Evolutionary conservation across 2,329 filamentous ascomycete species (phyloP), one percentile per base, ranked within the genome.

Genomic region (Thermochaetoides dissita): DNA sequence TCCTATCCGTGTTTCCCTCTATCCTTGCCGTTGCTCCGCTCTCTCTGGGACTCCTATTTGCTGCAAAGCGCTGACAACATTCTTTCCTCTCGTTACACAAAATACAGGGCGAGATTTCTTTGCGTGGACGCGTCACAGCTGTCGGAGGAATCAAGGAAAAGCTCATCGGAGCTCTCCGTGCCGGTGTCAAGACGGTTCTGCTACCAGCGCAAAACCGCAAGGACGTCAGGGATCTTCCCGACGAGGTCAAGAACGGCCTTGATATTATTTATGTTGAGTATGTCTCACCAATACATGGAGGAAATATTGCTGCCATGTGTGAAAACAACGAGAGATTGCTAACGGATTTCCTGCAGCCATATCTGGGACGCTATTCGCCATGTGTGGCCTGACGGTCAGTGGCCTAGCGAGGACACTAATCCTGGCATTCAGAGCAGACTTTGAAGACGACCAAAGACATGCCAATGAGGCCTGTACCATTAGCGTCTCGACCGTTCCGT

Each of bases 71-170:
- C 49, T 54, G 43, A 56, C 47, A 47, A 44, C 36, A 43, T 34
- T 39, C 17, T 54, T 34, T 34, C 39, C 17, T 32, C 29, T 34
- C 39, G 49, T 55, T 47, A 54, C 48, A 45, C 43, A 35, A 46
- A 31, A 36, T 43, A 61, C 58, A 76, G 71, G 76, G 76, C 49
- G 77, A 81, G 56, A 77, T 81, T 47, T 86, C 83, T 43, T 75
- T 98, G 28, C 76, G 91, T 35, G 91, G 91, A 17, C 79, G 87
- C 50, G 83, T 98, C 43, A 85, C 91, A 63, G 86, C 89, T 28
- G 91, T 98, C 32, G 91, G 91, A 41, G 91, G 91, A 11, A 96
- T 98, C 66, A 95, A 96, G 65, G 89, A 98, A 74, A 98, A 98
- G 63, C 71, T 96, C 41, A 96, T 98, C 57, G 91, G 91, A 17